A percentile compares a stretch with the other conserved stretches of the same genome.
These are phyloP conservation scores for Didymella segeticola DNA, from an alignment of 2,329 filamentous ascomycete genomes.

Conservation along the genomic window DNA sequence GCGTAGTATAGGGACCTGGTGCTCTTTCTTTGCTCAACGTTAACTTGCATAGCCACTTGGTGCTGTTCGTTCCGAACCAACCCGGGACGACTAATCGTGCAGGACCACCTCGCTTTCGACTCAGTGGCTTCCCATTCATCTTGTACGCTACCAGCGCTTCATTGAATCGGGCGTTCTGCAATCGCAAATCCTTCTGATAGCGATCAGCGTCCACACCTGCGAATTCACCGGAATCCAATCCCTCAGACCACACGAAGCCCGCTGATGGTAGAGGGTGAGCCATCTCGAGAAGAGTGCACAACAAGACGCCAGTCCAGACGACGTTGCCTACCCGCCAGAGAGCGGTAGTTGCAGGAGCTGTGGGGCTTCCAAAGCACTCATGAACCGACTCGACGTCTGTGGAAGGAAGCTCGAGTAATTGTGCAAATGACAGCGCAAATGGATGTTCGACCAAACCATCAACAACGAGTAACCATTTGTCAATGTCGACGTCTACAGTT, in stretches of 20 bases:
- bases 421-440: constrained; percentile 32
- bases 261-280: constrained; percentile 23
- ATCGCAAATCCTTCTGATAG: constrained; percentile 43
- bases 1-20: constrained; percentile 35
- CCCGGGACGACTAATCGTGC: constrained; percentile 42
- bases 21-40: constrained; percentile 26
- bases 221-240: constrained; percentile 38
- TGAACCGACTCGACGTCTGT: constrained; percentile 41
- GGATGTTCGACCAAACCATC: constrained; percentile 42
- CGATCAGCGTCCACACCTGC: constrained; percentile 30
- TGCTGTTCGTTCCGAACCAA: constrained; percentile 44
- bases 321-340: constrained; percentile 47
- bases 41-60: constrained; percentile 41
- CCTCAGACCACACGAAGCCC: constrained; percentile 39
- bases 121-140: constrained; percentile 33
- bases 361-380: constrained; percentile 48
- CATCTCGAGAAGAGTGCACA: constrained; percentile 28
- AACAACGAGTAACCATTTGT: constrained; percentile 38
- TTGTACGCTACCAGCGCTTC: constrained; percentile 40
- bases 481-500: constrained; percentile 34
- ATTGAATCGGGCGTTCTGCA: constrained; percentile 30
- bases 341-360: constrained; percentile 36
- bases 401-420: constrained; percentile 34
- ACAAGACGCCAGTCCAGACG: constrained; percentile 43
- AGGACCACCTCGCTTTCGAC: constrained; percentile 35